These are phyloP conservation scores for Euryodendron excelsum DNA, from an alignment of 148 eudicot genomes.

Conservation along the genomic window DNA sequence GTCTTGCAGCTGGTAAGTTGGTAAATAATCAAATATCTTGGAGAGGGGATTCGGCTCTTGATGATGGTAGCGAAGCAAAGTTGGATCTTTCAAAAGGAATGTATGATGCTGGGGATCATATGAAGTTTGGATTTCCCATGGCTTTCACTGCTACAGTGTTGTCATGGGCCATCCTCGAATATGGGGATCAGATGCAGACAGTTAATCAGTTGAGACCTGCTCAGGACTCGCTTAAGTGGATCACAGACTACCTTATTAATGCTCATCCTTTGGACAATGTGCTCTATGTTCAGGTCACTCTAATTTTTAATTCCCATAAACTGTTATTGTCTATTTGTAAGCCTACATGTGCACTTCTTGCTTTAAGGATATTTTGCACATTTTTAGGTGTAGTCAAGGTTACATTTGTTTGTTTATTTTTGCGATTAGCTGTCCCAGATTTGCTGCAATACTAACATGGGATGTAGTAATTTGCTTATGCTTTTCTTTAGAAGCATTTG, in stretches of 20 bases:
- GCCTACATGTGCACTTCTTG: not conserved
- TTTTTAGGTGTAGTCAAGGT: not conserved
- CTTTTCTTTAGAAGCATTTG: not conserved
- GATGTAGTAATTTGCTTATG: not conserved
- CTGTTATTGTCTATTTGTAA: not conserved
- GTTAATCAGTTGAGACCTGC: conserved; percentile 69
- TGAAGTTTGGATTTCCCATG: conserved; percentile 93
- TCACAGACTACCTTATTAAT: conserved; percentile 72
- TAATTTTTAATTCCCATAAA: not conserved
- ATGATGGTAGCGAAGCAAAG: conserved; percentile 66
- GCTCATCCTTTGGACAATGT: conserved; percentile 74
- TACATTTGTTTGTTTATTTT: not conserved
- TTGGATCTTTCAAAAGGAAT: conserved; percentile 88
- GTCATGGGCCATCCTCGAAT: conserved; percentile 93
- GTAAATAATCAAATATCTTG: conserved; percentile 65
- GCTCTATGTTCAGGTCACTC: conserved; percentile 76
- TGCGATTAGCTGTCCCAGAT: not conserved
- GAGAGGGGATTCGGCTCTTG: conserved; percentile 89
- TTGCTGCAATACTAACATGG: not conserved
- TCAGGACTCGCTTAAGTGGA: conserved; percentile 75
- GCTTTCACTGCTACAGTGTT: conserved; percentile 91
- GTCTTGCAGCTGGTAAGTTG: conserved; percentile 80
- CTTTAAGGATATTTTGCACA: not conserved
- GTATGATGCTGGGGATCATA: conserved; percentile 98
- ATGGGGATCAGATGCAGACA: conserved; percentile 82